Base-by-base conservation (phyloP, 192 early-diverging fungal genomes). In the Backusella westeae region DNA sequence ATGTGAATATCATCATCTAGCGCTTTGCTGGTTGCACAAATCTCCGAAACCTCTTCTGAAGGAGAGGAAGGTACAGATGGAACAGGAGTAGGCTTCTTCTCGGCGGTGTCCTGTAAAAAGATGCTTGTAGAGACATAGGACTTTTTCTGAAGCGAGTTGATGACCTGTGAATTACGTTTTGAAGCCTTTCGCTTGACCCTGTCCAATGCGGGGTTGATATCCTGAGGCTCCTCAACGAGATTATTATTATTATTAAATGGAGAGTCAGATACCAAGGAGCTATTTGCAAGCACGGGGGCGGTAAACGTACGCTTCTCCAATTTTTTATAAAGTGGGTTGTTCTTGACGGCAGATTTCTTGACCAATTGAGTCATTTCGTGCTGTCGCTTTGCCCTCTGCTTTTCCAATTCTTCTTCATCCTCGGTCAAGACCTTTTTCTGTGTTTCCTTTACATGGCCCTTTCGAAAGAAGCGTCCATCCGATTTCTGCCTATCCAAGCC, bases 331-430 rank as follows among this genome's bases (percentile, higher is more conserved):
- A 81, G 69, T 23, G 80, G 80, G 44, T 81, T 81, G 49, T 81
- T 81, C 38, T 74, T 76, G 5, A 81, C 80, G 3, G 80, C 80
- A 10, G 80, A 81, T n/a, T 68, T 53, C 15, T 77, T 75, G 23
- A 67, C 80, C 10, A 81, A 35, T 39, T 53, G 35, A 41, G 75
- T 71, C 12, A 77, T 63, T 41, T 81, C 80, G 21, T 74, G 68
- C n/a, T 63, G 73, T 46, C 78, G 34, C 17, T 44, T 73, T 15
- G 63, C 56, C 21, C 73, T 38, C 36, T 79, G 67, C 42, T 75
- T 74, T 65, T 79, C 63, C 44, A 78, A 68, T 52, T 78, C 77
- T 12, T 32, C 53, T 14, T 79, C 73, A 17, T 79, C 78, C 26
- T 74, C 73, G 4, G 26, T 68, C 23, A 75, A 36, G 6, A 79